Base-by-base conservation (phyloP, 1,284 basidiomycete genomes). In the Leccinum brunneo-olivaceum region DNA sequence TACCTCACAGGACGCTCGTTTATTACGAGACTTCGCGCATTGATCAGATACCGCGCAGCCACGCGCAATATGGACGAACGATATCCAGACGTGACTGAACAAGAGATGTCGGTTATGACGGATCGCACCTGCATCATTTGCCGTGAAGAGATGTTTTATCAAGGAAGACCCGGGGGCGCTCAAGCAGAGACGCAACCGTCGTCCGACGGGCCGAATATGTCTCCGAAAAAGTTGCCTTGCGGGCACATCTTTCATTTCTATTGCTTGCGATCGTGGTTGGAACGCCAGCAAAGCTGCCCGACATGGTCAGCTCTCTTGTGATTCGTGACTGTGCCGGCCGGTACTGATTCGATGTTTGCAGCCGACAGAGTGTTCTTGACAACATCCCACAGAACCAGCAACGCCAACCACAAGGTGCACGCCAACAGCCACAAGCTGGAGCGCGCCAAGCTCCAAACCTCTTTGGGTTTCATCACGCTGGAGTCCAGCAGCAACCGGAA, bases 211-310 rank as follows among this genome's bases (percentile, higher is more conserved):
- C 90, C 89, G 16, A 98, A 98, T 57, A 89, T 89, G 46, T 95
- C 92, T 6, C 95, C 95, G 4, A 98, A 98, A 70, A 95, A 92
- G 62, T 73, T 99, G 11, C 86, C 84, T 5, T 98, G 96, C 67
- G 93, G 93, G 0, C 96, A 98, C 64, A 84, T 98, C 36, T 98
- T 99, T 73, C 96, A 98, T 66, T 96, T 98, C 65, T 84, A 97
- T 59, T 98, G 96, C 63, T 75, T 99, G 39, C 77, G 92, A 35
- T 94, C 91, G 23, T 99, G 96, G 96, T 75, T 99, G 21, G 96
- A 99, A 64, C 77, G 96, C 37, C 96, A 99, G 63, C 85, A 89
- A 59, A 89, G 81, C 57, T 98, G 95, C 64, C 95, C 95, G 1
- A 98, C 95, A 27, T 98, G 96, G 92, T 94, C 48, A 63, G 80